Evolutionary conservation across 805 yeast species (phyloP).

Genomic region (Pichia occidentalis): DNA sequence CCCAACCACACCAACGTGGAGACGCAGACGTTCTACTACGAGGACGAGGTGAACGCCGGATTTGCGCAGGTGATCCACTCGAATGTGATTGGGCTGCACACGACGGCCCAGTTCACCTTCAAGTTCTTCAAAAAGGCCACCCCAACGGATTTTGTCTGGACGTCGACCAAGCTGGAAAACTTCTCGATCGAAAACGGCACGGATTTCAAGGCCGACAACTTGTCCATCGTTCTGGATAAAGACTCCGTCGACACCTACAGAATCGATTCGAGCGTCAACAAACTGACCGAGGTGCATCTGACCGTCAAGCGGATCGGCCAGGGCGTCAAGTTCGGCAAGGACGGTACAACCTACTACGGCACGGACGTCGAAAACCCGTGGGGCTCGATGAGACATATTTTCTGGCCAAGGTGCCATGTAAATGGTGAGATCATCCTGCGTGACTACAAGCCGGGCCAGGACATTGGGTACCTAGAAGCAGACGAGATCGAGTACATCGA

Average conservation of each 20-base stretch:
- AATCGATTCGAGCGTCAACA: constrained; percentile 59
- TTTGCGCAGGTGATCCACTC: constrained; percentile 95
- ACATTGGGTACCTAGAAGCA: constrained; percentile 13
- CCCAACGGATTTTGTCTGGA: constrained; percentile 66
- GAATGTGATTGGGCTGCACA: constrained; percentile 78
- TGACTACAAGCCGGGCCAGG: constrained; percentile 23
- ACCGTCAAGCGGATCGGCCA: constrained; percentile 54
- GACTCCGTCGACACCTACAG: constrained; percentile 38
- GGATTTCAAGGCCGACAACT: constrained; percentile 71
- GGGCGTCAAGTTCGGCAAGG: constrained; percentile 84
- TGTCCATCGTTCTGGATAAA: constrained; percentile 55
- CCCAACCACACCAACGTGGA: constrained; percentile 89
- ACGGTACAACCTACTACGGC: constrained; percentile 84
- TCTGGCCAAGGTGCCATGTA: constrained; percentile 88
- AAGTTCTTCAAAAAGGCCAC: constrained; percentile 55
- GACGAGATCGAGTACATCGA: constrained; percentile 11
- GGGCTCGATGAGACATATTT: constrained; percentile 95
- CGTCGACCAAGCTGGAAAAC: constrained; percentile 82
- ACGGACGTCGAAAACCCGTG: constrained; percentile 79
- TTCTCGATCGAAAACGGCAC: constrained; percentile 60
- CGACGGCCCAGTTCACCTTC: constrained; percentile 92
- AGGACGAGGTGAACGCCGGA: constrained; percentile 60
- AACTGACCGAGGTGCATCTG: constrained; percentile 66
- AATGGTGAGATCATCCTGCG: constrained; percentile 55
- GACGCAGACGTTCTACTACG: constrained; percentile 88